Evolutionary conservation across 257 asterid species (phyloP), one percentile per base, ranked within the genome.

Genomic region (Salvia splendens): DNA sequence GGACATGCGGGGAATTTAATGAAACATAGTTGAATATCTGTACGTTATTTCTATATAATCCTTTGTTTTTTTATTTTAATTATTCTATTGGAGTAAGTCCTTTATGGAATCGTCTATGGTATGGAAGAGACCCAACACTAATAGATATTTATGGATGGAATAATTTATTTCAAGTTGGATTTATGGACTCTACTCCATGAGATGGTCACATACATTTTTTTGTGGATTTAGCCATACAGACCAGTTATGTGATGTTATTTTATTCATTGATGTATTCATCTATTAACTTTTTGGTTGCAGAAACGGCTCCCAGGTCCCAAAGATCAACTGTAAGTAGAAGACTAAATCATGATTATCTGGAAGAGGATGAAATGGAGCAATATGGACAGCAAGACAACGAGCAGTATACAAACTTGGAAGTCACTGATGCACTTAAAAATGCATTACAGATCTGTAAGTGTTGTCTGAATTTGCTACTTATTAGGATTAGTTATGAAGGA

Each of bases 371-470:
- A 58, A 59, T 59, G 48, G 64, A 38, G 49, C 33, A 36, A 59
- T 2, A n/a, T 14, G 64, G 8, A 35, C 49, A 9, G 8, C 64
- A 59, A 36, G 64, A 10, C 14, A 38, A 15, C 4, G 33, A 38
- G 16, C 64, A 15, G 5, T 33, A 59, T 36, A 8, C 64, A 59
- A 59, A 59, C 47, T 15, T 59, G 49, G 64, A 36, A 59, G 48
- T 59, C 8, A 30, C 48, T 17, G 47, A 59, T 36, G 64, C 64
- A 59, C 20, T 59, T 8, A 40, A 59, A 59, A 59, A 59, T 59
- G 64, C 49, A 38, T 59, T 59, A 15, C 46, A 59, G 32, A 36
- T 59, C 33, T 59, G 64, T 59, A 36, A 59, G 64, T 59, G 32
- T 59, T 59, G n/a, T 14, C 38, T 59, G 64, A 14, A 9, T 38